phyloP scores from a whole-genome alignment of 208 protist genomes.

The Wallacemonas collosoma region DNA sequence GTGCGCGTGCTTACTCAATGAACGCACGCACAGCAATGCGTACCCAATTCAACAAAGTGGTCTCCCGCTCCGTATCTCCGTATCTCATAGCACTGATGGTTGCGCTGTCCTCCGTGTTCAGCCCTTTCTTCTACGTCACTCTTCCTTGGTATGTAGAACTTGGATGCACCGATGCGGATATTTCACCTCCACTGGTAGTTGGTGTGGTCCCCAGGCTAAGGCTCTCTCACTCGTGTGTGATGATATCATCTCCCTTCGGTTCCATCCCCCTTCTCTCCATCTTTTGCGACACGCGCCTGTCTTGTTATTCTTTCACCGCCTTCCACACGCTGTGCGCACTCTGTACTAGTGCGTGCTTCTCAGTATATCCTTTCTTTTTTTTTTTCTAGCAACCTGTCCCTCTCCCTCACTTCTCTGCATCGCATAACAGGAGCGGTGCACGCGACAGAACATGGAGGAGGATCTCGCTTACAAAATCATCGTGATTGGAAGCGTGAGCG shows the following conservation, averaged over 20 bases:
- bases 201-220: no score
- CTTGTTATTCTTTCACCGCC: neutral
- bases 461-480: slow-evolving; percentile 92
- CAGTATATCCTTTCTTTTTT: slow-evolving; percentile 9
- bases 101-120: neutral
- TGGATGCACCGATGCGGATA: neutral
- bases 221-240: no score
- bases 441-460: slow-evolving; percentile 46
- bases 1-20: no score
- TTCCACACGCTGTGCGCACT: neutral
- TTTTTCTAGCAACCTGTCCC: neutral
- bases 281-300: neutral
- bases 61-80: no score
- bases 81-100: neutral
- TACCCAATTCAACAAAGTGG: no score
- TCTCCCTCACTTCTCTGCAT: slow-evolving; percentile 1
- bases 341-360: neutral
- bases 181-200: no score
- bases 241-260: neutral
- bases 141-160: no score
- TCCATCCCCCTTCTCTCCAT: neutral
- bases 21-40: no score
- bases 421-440: no score
- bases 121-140: no score
- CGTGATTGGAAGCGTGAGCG: slow-evolving; percentile 89